Evolutionary conservation across 208 protist species (phyloP), one percentile per base, ranked within the genome.

Genomic region (Wallacemonas sp.): DNA sequence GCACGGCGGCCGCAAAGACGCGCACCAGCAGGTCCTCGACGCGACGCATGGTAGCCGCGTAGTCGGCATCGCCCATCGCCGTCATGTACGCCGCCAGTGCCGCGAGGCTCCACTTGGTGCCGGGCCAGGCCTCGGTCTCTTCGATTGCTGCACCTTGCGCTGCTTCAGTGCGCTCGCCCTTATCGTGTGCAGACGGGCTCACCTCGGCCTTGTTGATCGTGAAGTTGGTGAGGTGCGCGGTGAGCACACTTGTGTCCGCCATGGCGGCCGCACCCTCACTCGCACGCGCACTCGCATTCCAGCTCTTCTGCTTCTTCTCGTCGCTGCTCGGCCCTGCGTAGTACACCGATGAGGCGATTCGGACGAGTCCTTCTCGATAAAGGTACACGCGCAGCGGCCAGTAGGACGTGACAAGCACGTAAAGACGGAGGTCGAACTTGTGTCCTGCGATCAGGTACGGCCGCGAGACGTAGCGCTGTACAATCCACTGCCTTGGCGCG

Each of bases 371-470:
- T 61, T 98, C 93, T 16, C 74, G 22, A 70, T 92, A 97, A 0
- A 97, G 45, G 52, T 96, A 98, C 11, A 86, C 32, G 1, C 86
- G 79, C 12, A 97, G 68, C 12, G 95, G 95, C 41, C 75, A 66
- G 67, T 86, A 93, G 20, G 76, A 88, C 5, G 95, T 98, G 48
- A 97, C 87, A 28, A 93, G 76, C 11, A 95, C 90, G 72, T 98
- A 98, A 5, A 98, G 67, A 2, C 95, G 91, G 23, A 98, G 77
- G 62, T 98, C 95, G 61, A 97, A 97, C 75, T 98, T 98, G 76
- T 94, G 91, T 3, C 91, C 90, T 22, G 94, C 63, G 49, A 96
- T 61, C 16, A 96, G 61, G 22, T 91, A 80, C 10, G 95, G 92
- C 44, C 96, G 70, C 3, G 62, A 39, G 0, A 96, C 48, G 70